Evolutionary conservation across 768 basidiomycete species (phyloP).

Genomic region (Omphalotus guepiniiformis): DNA sequence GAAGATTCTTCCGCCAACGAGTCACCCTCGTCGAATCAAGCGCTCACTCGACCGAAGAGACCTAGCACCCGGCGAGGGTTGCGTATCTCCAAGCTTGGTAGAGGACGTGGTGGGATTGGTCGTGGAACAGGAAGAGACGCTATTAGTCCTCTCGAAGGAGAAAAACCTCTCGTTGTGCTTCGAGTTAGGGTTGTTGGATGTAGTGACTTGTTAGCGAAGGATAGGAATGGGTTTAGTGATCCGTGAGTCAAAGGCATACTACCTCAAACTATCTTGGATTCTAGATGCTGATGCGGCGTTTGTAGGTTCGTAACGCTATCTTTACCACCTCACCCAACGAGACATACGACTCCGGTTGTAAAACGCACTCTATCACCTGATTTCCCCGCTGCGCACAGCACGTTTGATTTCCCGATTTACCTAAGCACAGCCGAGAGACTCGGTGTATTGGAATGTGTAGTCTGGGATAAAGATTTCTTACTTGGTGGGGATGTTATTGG

Average conservation of each 20-base stretch:
- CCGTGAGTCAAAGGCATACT: no score
- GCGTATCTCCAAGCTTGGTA: slow-evolving; percentile 1
- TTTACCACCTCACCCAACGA: slow-evolving; percentile 46
- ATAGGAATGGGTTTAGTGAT: slow-evolving; percentile 68
- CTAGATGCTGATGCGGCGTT: not conserved
- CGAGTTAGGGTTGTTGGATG: slow-evolving; percentile 68
- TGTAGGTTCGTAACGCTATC: slow-evolving; percentile 62
- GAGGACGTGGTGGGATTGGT: not conserved
- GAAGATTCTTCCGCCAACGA: not conserved
- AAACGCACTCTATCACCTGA: slow-evolving; percentile 70
- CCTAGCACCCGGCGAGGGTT: not conserved
- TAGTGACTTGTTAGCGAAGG: slow-evolving; percentile 55
- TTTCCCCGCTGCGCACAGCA: slow-evolving; percentile 65
- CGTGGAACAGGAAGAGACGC: slow-evolving; percentile 8
- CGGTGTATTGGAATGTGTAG: slow-evolving; percentile 75
- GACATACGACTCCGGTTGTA: slow-evolving; percentile 69
- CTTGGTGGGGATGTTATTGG: slow-evolving; percentile 10
- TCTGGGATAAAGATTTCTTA: slow-evolving; percentile 92
- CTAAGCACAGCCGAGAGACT: slow-evolving; percentile 68
- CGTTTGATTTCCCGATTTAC: slow-evolving; percentile 87
- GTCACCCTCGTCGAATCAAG: not conserved
- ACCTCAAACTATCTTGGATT: not conserved
- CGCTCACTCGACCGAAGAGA: not conserved
- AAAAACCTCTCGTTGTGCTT: slow-evolving; percentile 62
- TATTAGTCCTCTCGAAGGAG: slow-evolving; percentile 48